These are phyloP conservation scores for Yarrowia keelungensis DNA, from an alignment of 805 yeast species.

Conservation along the genomic window DNA sequence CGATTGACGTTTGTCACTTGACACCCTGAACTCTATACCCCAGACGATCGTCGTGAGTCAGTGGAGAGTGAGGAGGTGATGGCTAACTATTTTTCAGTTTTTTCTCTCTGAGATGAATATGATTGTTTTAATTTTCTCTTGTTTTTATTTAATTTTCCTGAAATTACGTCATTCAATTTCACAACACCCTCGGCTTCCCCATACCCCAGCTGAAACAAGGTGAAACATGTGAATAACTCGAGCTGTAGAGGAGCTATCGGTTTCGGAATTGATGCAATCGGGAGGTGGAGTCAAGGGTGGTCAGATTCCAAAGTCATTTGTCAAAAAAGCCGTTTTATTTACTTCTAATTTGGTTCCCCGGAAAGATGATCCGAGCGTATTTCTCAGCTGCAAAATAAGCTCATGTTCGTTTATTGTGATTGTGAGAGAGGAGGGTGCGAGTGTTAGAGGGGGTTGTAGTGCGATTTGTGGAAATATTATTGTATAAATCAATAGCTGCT, in stretches of 20 bases:
- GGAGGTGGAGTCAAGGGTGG: too few relatives aligned
- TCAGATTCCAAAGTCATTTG: too few relatives aligned
- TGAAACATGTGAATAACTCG: not conserved
- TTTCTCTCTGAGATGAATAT: too few relatives aligned
- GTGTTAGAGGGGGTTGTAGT: not conserved
- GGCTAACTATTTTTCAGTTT: too few relatives aligned
- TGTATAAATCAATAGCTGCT: not conserved
- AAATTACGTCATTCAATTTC: too few relatives aligned
- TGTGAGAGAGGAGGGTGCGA: not conserved
- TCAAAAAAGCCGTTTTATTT: too few relatives aligned
- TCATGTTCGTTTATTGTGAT: conserved; percentile 4
- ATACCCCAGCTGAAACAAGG: not conserved
- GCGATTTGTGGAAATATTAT: not conserved
- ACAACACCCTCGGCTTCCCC: not conserved
- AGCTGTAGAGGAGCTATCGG: not conserved
- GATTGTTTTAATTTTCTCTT: too few relatives aligned
- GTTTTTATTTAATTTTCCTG: too few relatives aligned
- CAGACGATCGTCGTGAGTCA: too few relatives aligned
- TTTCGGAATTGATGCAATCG: not conserved
- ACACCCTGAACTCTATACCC: not conserved
- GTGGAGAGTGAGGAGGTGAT: too few relatives aligned
- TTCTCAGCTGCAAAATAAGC: not conserved
- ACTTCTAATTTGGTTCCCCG: not conserved
- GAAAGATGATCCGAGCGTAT: conserved; percentile 22
- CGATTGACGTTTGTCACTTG: not conserved